A percentile compares a stretch with the other conserved stretches of the same genome.
phyloP scores from a whole-genome alignment of 1,139 yeast genomes.

The Sugiyamaella novakii region DNA sequence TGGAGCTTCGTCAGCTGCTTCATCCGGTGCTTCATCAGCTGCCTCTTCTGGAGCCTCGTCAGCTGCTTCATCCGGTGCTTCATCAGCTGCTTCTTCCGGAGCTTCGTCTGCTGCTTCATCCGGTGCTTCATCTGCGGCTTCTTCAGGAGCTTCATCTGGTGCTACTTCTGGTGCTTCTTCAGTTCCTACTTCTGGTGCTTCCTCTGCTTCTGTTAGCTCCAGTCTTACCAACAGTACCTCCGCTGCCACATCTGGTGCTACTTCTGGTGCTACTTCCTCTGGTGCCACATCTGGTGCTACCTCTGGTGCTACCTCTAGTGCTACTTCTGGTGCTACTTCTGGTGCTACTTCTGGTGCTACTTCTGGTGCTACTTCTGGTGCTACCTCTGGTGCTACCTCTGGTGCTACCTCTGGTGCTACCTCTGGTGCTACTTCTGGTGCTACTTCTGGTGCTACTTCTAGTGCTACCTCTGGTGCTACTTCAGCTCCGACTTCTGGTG shows the following conservation, averaged over 20 bases:
- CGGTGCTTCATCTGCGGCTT: constrained; percentile 1
- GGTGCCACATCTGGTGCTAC: constrained; percentile 1
- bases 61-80: neutral
- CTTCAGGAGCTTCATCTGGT: constrained; percentile 11
- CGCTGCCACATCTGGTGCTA: too few species aligned
- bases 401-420: constrained; percentile 12
- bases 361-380: constrained; percentile 4
- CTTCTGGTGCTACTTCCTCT: constrained; percentile 5
- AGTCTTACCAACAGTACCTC: too few species aligned
- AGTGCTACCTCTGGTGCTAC: constrained; percentile 1
- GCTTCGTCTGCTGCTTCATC: constrained; percentile 12
- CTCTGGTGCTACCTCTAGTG: constrained; percentile 4
- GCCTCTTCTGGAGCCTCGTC: too few species aligned
- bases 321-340: constrained; percentile 2
- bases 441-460: constrained; percentile 11
- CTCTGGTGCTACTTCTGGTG: neutral
- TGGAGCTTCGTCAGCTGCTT: constrained; percentile 12
- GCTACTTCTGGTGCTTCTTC: too few species aligned
- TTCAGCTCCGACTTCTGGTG: too few species aligned
- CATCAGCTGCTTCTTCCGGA: constrained; percentile 6
- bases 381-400: constrained; percentile 3
- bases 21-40: constrained; percentile 1
- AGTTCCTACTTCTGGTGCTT: too few species aligned
- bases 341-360: constrained; percentile 8
- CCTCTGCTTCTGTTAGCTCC: too few species aligned